Conservation (phyloP, 2,329 filamentous ascomycete genomes). For the Grosmannia serpens region DNA sequence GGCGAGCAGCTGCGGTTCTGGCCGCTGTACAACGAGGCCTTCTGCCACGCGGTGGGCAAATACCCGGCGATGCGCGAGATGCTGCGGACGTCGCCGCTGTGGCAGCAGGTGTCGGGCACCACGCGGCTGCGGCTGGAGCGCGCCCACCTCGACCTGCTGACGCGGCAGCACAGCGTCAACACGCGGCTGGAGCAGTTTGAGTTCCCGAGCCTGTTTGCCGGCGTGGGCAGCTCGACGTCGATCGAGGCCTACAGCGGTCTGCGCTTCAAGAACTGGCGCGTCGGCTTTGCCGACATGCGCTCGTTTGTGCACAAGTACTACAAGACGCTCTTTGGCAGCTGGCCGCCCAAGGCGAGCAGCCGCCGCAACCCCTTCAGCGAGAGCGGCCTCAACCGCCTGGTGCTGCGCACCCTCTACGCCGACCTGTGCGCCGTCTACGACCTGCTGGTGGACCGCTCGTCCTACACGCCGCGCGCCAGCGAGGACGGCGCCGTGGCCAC, state of each 20-base stretch:
- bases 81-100: constrained; percentile 46
- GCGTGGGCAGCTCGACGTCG: constrained; percentile 74
- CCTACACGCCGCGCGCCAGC: constrained; percentile 66
- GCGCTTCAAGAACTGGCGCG: constrained; percentile 75
- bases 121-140: constrained; percentile 75
- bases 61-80: constrained; percentile 60
- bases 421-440: constrained; percentile 86
- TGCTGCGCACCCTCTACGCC: constrained; percentile 70
- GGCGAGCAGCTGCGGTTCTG: constrained; percentile 77
- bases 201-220: constrained; percentile 80
- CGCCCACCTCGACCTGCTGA: constrained; percentile 67
- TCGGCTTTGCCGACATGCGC: constrained; percentile 62
- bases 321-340: constrained; percentile 49
- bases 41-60: constrained; percentile 82
- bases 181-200: constrained; percentile 75
- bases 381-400: constrained; percentile 73
- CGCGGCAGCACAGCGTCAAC: constrained; percentile 59
- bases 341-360: constrained; percentile 83
- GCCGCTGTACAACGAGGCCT: constrained; percentile 80
- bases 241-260: constrained; percentile 64
- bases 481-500: constrained; percentile 35
- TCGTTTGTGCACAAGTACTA: constrained; percentile 60
- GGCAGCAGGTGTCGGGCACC: constrained; percentile 53
- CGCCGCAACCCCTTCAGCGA: constrained; percentile 88
- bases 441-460: constrained; percentile 67